Base-by-base conservation (phyloP, 768 basidiomycete species). In the Serendipita sp. region DNA sequence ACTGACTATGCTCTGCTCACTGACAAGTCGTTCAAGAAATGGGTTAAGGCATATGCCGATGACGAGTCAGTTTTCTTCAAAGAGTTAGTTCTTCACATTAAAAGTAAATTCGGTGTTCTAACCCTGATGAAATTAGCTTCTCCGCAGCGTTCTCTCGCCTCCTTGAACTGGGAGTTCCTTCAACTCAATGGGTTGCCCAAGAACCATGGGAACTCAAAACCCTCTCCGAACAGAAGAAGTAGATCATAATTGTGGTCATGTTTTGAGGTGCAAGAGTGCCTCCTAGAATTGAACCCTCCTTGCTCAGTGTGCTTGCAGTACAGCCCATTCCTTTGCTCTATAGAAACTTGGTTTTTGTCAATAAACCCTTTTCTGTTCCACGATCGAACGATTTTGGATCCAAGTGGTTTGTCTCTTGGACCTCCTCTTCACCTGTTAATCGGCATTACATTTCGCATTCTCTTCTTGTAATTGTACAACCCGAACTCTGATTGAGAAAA, bases 21-120 rank as follows among this genome's bases (percentile, higher is more conserved):
- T 73, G 95, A 98, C 78, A 96, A 91, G 83, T 78, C 76, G 68
- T 97, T 97, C 83, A 89, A 86, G 78, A 90, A 91, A 75, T 83
- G 77, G 70, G 87, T 88, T 64, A 83, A 91, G 76, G 81, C 83
- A 16, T 98, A 97, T 71, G 93, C 95, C 36, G 81, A 88, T 44
- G 83, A 86, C 71, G 81, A 88, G 73, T 81, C 87, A 3, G 77
- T 88, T 23, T 99, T 89, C 83, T 97, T 97, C 82, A 85, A 86
- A 72, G 95, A 97, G 91, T 96, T 73, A 68, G 87, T 79, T 16
- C 18, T 15, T 0, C 11, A 37, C 34, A 64, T 58, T 11, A 15
- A 16, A 62, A 31, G 43, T 37, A 16, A 40, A 6, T 37, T 18
- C 29, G 46, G 5, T 44, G 53, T 66, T 52, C 55, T 67, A 64